A percentile compares a stretch with the other conserved stretches of the same genome.
Evolutionary conservation across 2,329 filamentous ascomycete species (phyloP).

Genomic region (Neoarthrinium moseri): DNA sequence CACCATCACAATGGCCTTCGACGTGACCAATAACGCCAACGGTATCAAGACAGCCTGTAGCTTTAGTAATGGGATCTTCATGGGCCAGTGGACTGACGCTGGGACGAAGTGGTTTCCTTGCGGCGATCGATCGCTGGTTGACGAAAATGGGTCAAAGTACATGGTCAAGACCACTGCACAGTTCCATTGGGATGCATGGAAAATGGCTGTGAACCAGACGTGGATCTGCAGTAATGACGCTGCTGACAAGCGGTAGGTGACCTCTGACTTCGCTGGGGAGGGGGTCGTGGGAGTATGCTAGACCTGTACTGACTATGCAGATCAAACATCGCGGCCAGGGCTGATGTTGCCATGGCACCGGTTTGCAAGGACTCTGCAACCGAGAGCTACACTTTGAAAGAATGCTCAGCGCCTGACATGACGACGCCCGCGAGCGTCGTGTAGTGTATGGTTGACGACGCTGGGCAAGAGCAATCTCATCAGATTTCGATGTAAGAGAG

Average conservation of each 20-base stretch:
- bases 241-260: neutral
- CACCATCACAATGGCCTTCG: conserved; percentile 16
- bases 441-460: neutral
- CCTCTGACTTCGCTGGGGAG: too few species aligned
- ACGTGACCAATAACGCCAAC: conserved; percentile 16
- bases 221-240: conserved; percentile 15
- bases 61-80: conserved; percentile 12
- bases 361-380: neutral
- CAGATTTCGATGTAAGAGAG: neutral
- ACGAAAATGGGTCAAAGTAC: conserved; percentile 7
- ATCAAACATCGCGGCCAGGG: neutral
- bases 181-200: conserved; percentile 20
- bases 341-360: neutral
- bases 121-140: conserved; percentile 13
- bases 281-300: neutral
- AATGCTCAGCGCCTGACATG: neutral
- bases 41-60: conserved; percentile 13
- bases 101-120: conserved; percentile 17
- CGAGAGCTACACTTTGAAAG: neutral
- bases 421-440: neutral
- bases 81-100: conserved; percentile 15
- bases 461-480: too few species aligned
- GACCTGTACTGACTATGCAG: neutral
- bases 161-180: conserved; percentile 18
- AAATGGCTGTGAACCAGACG: conserved; percentile 21